Percentiles rank a stretch among this genome's conserved stretches.
These are phyloP conservation scores for Trichoderma endophyticum DNA, from an alignment of 2,329 filamentous ascomycete species.

Conservation along the genomic window DNA sequence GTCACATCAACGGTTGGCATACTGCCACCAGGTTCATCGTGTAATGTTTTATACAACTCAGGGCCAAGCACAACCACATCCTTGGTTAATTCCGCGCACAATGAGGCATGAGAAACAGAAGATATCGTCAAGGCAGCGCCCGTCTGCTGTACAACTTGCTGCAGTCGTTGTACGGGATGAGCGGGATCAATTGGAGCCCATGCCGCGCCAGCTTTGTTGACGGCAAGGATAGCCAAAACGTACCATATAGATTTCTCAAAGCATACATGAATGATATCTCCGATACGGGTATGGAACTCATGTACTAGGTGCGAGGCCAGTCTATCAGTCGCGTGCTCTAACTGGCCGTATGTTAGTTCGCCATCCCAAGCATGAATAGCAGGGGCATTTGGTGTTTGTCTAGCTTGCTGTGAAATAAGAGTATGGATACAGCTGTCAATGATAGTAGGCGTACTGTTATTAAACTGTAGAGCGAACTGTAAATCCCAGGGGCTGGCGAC, in stretches of 20 bases:
- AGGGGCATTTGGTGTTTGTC: not conserved
- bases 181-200: slow-evolving; percentile 9
- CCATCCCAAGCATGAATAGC: slow-evolving; percentile 9
- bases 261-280: slow-evolving; percentile 6
- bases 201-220: slow-evolving; percentile 14
- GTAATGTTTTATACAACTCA: not conserved
- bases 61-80: not conserved
- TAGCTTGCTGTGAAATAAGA: not conserved
- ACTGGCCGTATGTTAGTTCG: not conserved
- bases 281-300: not conserved
- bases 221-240: slow-evolving; percentile 8
- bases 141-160: slow-evolving; percentile 7
- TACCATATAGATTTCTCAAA: slow-evolving; percentile 17
- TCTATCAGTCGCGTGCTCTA: not conserved
- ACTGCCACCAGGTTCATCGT: too few relatives aligned
- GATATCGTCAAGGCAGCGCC: not conserved
- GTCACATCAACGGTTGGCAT: not conserved
- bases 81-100: not conserved
- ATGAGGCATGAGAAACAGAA: not conserved
- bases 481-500: slow-evolving; percentile 1
- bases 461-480: not conserved
- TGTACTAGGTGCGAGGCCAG: not conserved
- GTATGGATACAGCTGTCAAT: slow-evolving; percentile 6
- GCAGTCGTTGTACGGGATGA: slow-evolving; percentile 4
- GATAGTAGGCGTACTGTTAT: not conserved